Evolutionary conservation across 768 basidiomycete genomes (phyloP), one percentile per base, ranked within the genome.

Genomic region (Macrocybe gigantea): DNA sequence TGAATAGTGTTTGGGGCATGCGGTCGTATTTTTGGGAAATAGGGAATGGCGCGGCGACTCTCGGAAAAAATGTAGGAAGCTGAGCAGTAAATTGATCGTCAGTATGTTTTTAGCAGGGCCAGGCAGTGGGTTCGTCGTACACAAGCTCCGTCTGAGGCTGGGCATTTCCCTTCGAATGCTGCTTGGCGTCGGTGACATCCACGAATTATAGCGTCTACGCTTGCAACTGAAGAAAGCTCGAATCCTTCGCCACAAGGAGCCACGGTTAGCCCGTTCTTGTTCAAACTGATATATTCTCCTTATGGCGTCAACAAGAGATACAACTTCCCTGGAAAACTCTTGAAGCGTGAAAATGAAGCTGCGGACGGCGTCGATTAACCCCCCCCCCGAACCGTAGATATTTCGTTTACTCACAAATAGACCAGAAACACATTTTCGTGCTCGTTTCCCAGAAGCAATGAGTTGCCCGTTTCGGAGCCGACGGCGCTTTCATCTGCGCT

Each of bases 261-360:
- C 53, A 41, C 64, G 64, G 38, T 60, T 58, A 11, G 65, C 54
- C 38, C 68, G 66, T 22, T 73, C 70, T 47, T 79, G 73, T 60
- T 91, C 85, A 35, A 81, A 77, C 46, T 69, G 75, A 47, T 88
- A 85, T 40, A 97, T 83, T 48, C 84, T 74, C 44, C 82, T 74
- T 75, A 97, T 88, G 6, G 89, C 84, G 60, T 93, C 89, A 0
- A 90, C 77, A 8, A 98, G 79, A 13, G 80, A 82, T 32, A 86
- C 72, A 44, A 95, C 65, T 63, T 98, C 95, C 49, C 78, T 73
- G 6, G 90, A 79, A 61, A 97, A 97, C 60, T 98, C 96, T 65
- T 99, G 93, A 38, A 97, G 63, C 0, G 93, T 95, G 66, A 97
- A 99, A 53, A 96, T 87, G 66, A 95, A 97, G 70, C 93, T 96